Conservation (phyloP, 2,329 filamentous ascomycete genomes). For the Dactylellina parvicollis region DNA sequence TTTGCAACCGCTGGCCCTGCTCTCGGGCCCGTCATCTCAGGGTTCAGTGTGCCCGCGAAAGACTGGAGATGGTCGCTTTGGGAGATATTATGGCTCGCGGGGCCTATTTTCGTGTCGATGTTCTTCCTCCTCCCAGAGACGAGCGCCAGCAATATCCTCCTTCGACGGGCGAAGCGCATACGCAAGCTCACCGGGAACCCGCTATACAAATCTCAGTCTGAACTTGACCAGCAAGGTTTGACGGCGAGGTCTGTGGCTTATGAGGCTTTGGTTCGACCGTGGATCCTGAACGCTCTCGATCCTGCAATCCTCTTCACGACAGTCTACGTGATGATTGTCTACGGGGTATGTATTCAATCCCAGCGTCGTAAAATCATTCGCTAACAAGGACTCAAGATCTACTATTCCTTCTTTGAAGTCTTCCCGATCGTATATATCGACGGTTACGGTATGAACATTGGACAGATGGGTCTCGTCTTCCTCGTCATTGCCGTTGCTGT, state of each 20-base stretch:
- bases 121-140: conserved; percentile 74
- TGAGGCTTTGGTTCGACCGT: conserved; percentile 71
- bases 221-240: conserved; percentile 71
- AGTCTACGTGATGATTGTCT: conserved; percentile 71
- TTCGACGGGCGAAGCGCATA: conserved; percentile 70
- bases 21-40: conserved; percentile 70
- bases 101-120: conserved; percentile 70
- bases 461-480: conserved; percentile 71
- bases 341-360: conserved; percentile 67
- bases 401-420: conserved; percentile 71
- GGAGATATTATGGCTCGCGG: conserved; percentile 72
- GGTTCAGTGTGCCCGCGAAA: conserved; percentile 69
- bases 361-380: not conserved
- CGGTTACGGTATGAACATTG: conserved; percentile 70
- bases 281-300: conserved; percentile 70
- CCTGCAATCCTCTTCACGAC: conserved; percentile 72
- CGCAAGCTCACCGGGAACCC: conserved; percentile 70
- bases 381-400: conserved; percentile 56
- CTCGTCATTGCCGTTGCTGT: conserved; percentile 70
- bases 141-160: conserved; percentile 69
- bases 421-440: conserved; percentile 72
- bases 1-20: conserved; percentile 68
- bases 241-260: conserved; percentile 64
- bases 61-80: conserved; percentile 73
- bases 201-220: conserved; percentile 70